Evolutionary conservation across 768 basidiomycete species (phyloP), one percentile per base, ranked within the genome.

Genomic region (Austroboletus eburneus): DNA sequence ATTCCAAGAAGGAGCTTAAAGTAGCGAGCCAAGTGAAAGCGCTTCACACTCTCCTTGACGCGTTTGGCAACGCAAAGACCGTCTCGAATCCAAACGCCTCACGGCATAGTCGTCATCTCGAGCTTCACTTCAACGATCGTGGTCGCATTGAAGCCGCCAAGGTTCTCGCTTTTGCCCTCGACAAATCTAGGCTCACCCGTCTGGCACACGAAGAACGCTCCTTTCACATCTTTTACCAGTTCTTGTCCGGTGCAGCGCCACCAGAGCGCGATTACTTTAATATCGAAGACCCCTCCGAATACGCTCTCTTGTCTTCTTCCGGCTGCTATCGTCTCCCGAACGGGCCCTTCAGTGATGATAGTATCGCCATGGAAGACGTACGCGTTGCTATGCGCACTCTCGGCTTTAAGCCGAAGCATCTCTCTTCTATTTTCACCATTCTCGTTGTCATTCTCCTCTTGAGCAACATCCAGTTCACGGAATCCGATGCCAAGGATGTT

Each of bases 41-140:
- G n/a, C 70, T 83, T 50, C 59, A 68, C 34, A 70, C 76, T 34
- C 58, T 85, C 45, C 76, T 85, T 58, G 75, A 80, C 48, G 72
- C 83, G 41, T 85, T 85, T 63, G 82, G 83, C 39, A 75, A 76
- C 54, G 79, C 83, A 52, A 85, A 85, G 69, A 79, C 83, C 29
- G 66, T 71, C 57, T 65, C 74, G 56, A 83, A 79, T 57, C 74
- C 81, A 17, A 81, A 81, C 27, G 82, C 83, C 41, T 81, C 82
- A 23, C 80, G 83, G 34, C 72, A 79, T 63, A 72, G 73, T 48
- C 74, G 76, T 50, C 80, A 75, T 63, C 68, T 78, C 22, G 82
- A 83, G 56, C 72, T 83, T 42, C 80, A 81, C 62, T 83, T 83
- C 68, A 72, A 72, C 57, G 72, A 72, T 48, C 71, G 70, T 25